Evolutionary conservation across 768 basidiomycete genomes (phyloP).

Genomic region (Mycena olivaceomarginata): DNA sequence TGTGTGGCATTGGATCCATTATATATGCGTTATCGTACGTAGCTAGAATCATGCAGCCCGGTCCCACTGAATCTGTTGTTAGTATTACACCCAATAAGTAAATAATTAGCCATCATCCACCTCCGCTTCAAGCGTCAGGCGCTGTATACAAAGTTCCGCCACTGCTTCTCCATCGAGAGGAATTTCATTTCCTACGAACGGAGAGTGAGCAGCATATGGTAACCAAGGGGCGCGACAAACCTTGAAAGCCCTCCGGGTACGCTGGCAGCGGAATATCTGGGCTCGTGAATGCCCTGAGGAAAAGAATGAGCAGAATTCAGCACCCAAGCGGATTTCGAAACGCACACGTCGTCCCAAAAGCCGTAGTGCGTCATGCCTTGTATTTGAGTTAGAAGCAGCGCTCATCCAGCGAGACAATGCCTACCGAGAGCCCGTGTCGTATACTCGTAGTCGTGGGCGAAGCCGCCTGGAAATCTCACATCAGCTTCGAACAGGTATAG

Average conservation of each 20-base stretch:
- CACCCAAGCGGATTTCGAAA: constrained; percentile 19
- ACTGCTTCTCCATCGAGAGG: constrained; percentile 86
- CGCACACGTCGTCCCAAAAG: constrained; percentile 88
- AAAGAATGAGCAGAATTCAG: not conserved
- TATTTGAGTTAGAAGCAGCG: constrained; percentile 48
- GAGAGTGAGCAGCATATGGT: not conserved
- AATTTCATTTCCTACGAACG: constrained; percentile 76
- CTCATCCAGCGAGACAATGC: not conserved
- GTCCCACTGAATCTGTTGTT: too few relatives aligned
- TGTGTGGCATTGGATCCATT: too few relatives aligned
- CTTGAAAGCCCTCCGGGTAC: constrained; percentile 92
- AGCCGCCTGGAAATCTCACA: constrained; percentile 77
- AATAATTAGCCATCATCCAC: constrained; percentile 66
- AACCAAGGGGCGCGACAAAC: constrained; percentile 1
- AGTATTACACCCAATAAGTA: not conserved
- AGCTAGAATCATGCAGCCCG: too few relatives aligned
- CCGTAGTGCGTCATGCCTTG: constrained; percentile 82
- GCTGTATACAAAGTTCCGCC: constrained; percentile 75
- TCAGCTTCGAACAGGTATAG: too few relatives aligned
- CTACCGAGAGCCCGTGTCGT: constrained; percentile 85
- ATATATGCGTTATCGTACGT: too few relatives aligned
- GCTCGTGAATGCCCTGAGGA: constrained; percentile 79
- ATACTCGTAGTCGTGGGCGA: constrained; percentile 88
- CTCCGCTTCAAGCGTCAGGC: constrained; percentile 75
- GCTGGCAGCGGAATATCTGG: constrained; percentile 80